A percentile compares a stretch with the other conserved stretches of the same genome.
These are phyloP conservation scores for Ogataea methanolica DNA, from an alignment of 805 yeast species.

Conservation along the genomic window DNA sequence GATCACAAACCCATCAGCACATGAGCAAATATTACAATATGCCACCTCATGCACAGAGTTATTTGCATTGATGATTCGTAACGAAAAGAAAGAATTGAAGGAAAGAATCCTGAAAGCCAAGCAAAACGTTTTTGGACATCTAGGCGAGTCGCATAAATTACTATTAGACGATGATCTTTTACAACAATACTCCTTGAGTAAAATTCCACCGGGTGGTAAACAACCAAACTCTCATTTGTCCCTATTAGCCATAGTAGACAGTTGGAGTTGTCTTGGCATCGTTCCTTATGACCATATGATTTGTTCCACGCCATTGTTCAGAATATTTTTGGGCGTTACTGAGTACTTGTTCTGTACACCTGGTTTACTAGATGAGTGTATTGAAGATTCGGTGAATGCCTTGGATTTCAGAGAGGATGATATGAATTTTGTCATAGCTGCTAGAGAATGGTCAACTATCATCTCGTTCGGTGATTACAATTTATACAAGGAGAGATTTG, in stretches of 20 bases:
- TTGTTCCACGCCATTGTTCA: constrained; percentile 89
- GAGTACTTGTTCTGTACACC: constrained; percentile 88
- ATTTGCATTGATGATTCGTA: constrained; percentile 76
- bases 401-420: constrained; percentile 81
- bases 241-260: constrained; percentile 84
- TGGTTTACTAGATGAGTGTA: constrained; percentile 72
- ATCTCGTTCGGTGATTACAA: constrained; percentile 72
- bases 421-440: constrained; percentile 86
- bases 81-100: constrained; percentile 52
- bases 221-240: constrained; percentile 89
- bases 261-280: constrained; percentile 82
- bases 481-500: constrained; percentile 68
- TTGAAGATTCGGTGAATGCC: constrained; percentile 65
- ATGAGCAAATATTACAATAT: constrained; percentile 84
- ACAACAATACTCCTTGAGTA: constrained; percentile 73
- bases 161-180: constrained; percentile 73
- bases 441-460: constrained; percentile 82
- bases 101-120: constrained; percentile 63
- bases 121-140: constrained; percentile 69
- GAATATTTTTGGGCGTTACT: constrained; percentile 90
- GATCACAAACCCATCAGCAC: constrained; percentile 92
- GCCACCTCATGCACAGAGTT: constrained; percentile 79
- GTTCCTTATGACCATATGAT: constrained; percentile 96
- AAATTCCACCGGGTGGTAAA: constrained; percentile 60
- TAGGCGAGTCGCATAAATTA: constrained; percentile 50